phyloP scores from a whole-genome alignment of 176 grass and related monocot genomes.

The Bolboschoenus planiculmis region DNA sequence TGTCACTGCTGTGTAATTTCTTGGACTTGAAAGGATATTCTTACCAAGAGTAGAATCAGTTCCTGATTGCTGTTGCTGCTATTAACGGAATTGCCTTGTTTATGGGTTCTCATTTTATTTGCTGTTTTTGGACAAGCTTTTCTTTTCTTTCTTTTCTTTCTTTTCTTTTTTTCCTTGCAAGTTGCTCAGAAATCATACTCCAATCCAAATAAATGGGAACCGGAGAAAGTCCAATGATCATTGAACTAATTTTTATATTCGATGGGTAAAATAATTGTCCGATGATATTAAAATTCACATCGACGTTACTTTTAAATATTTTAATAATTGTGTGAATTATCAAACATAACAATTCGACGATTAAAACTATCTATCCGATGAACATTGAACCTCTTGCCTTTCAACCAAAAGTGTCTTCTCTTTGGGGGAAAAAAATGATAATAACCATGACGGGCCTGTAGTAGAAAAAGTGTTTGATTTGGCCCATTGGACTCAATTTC shows the following conservation, averaged over 20 bases:
- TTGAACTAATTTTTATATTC: too few relatives aligned
- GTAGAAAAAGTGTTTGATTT: neutral
- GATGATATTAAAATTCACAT: too few relatives aligned
- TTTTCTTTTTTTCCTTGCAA: neutral
- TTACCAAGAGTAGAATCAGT: neutral
- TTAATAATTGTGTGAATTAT: too few relatives aligned
- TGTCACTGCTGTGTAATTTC: conserved; percentile 17
- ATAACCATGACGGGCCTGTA: neutral
- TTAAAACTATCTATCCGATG: too few relatives aligned
- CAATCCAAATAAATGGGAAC: neutral
- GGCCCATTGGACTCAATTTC: neutral
- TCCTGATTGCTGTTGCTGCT: neutral
- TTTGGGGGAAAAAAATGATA: too few relatives aligned
- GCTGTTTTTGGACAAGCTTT: neutral
- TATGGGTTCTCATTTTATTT: neutral
- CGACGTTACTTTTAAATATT: too few relatives aligned
- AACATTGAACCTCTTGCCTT: too few relatives aligned
- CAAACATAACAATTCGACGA: too few relatives aligned
- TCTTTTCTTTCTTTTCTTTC: neutral
- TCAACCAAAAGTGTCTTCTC: neutral
- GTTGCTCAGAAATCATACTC: neutral
- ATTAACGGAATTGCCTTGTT: neutral
- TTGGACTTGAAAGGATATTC: neutral
- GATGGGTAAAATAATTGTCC: too few relatives aligned
- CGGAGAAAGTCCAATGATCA: too few relatives aligned